Base-by-base conservation (phyloP, 2,329 filamentous ascomycete genomes). In the Chaetomium globosum region DNA sequence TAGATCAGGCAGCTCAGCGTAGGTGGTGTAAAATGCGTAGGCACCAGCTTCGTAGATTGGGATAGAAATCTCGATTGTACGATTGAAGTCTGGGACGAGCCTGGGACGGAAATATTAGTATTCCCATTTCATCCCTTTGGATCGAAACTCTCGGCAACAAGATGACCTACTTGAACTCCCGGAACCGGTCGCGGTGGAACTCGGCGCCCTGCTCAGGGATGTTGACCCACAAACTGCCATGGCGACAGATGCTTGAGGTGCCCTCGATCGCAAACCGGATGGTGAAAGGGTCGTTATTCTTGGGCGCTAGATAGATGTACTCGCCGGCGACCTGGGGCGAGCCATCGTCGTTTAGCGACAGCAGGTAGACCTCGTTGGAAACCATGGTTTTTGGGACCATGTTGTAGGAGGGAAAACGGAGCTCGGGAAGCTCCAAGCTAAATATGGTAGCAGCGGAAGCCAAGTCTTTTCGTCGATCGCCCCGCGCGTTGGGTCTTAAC, bases 211-310 rank as follows among this genome's bases (percentile, higher is more conserved):
- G 83, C 67, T 89, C 85, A 8, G 95, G 95, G 67, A 98, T 91
- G 77, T 99, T 99, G 74, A 97, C 90, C 94, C 95, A 99, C 68
- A 99, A 83, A 75, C 91, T 97, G 66, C 96, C 95, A 79, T 97
- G 84, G 71, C 93, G 87, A 78, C 93, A 97, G 81, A 99, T 95
- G 68, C 94, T 97, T 75, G 94, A 97, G 64, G 92, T 94, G 68
- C 95, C 93, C 78, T 97, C 91, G 72, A 97, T 94, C 71, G 92
- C 87, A 78, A 99, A 97, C 66, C 94, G 89, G 64, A 97, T 82
- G 61, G 85, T 85, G 73, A 98, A 89, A 51, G 90, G 90, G n/a
- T 89, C 84, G 49, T 83, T 85, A 21, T 90, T 89, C 69, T 80
- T 80, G 21, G 95, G 88, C 0, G 93, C 90, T 52, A 99, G 83